Evolutionary conservation across 257 asterid species (phyloP).

Genomic region (Scutellaria baicalensis): DNA sequence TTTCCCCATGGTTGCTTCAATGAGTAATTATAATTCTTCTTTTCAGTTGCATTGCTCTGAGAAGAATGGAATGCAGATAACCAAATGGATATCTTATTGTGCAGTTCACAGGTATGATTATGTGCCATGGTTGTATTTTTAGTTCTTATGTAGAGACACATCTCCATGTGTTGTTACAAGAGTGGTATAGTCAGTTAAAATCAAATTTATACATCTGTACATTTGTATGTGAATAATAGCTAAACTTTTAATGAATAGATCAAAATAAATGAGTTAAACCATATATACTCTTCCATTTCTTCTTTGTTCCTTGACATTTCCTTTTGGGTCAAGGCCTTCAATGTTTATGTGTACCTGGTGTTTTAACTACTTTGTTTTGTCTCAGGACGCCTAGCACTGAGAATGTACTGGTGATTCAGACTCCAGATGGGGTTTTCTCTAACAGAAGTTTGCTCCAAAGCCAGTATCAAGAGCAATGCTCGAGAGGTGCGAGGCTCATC

Average conservation of each 20-base stretch:
- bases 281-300: neutral
- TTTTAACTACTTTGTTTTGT: constrained; percentile 11
- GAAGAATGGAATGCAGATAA: constrained; percentile 62
- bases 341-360: neutral
- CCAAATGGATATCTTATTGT: constrained; percentile 83
- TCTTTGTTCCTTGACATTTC: neutral
- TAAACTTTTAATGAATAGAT: neutral
- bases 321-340: neutral
- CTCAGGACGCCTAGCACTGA: constrained; percentile 74
- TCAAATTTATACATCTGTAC: constrained; percentile 2
- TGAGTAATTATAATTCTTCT: constrained; percentile 15
- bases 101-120: constrained; percentile 69
- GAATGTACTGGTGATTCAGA: constrained; percentile 67
- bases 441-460: constrained; percentile 47
- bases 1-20: constrained; percentile 2
- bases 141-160: neutral
- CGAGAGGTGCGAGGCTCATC: constrained; percentile 61
- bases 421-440: constrained; percentile 61
- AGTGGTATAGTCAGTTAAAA: neutral
- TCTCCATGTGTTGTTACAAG: neutral
- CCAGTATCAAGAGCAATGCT: constrained; percentile 52
- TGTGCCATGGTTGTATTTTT: constrained; percentile 6
- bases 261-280: neutral
- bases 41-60: constrained; percentile 75
- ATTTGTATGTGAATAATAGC: neutral